A percentile compares a stretch with the other conserved stretches of the same genome.
Evolutionary conservation across 805 yeast genomes (phyloP).

Genomic region (Kuraishia floccosa): DNA sequence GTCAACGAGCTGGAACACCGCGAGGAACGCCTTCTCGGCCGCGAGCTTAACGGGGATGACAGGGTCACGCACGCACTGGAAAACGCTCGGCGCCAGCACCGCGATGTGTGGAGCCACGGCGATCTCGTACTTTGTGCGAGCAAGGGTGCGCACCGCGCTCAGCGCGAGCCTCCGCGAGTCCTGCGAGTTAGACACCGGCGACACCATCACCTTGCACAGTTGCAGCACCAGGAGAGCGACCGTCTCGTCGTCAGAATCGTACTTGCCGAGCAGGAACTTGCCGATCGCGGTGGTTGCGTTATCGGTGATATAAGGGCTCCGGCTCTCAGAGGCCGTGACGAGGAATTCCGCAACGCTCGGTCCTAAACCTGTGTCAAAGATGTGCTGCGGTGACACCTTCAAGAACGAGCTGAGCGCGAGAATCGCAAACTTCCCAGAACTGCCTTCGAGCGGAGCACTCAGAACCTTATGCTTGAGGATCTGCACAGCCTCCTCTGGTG

Average conservation of each 20-base stretch:
- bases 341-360: constrained; percentile 39
- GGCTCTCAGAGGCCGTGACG: constrained; percentile 27
- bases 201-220: constrained; percentile 33
- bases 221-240: constrained; percentile 35
- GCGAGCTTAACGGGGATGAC: constrained; percentile 88
- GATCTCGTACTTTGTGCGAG: constrained; percentile 43
- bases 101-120: constrained; percentile 44
- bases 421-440: constrained; percentile 48
- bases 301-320: constrained; percentile 48
- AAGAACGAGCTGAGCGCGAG: constrained; percentile 71
- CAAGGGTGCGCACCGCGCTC: constrained; percentile 64
- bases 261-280: constrained; percentile 43
- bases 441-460: constrained; percentile 24
- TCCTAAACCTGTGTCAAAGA: constrained; percentile 40
- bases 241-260: constrained; percentile 21
- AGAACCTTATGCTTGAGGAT: constrained; percentile 53
- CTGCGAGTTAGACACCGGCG: constrained; percentile 48
- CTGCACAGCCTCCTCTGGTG: constrained; percentile 48
- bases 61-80: constrained; percentile 77
- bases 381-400: constrained; percentile 61
- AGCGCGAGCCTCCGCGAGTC: constrained; percentile 77
- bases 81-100: constrained; percentile 58
- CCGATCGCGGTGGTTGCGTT: constrained; percentile 76
- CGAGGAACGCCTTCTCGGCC: constrained; percentile 81
- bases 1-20: constrained; percentile 61